Conservation (phyloP, 2,329 filamentous ascomycete species). For the Exophiala dermatitidis region DNA sequence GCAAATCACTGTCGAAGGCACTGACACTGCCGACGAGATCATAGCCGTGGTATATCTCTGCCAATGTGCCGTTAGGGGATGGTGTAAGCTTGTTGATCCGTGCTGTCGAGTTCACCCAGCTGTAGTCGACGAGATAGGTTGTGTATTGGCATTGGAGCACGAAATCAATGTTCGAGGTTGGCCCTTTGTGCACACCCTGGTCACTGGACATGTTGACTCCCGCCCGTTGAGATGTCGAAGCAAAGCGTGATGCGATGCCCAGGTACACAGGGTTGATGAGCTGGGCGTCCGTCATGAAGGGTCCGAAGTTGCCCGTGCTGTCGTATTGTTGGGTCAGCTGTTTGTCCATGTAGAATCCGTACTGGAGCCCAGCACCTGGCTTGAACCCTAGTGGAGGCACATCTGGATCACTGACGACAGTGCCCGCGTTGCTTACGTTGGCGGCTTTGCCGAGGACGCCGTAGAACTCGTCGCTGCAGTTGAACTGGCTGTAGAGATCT, state of each 20-base stretch:
- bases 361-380: slow-evolving; percentile 18
- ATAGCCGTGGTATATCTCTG: slow-evolving; percentile 26
- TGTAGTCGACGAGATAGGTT: slow-evolving; percentile 23
- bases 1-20: slow-evolving; percentile 20
- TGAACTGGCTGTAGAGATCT: slow-evolving; percentile 19
- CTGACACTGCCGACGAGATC: slow-evolving; percentile 7
- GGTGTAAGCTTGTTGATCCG: slow-evolving; percentile 10
- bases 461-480: slow-evolving; percentile 24
- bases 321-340: slow-evolving; percentile 20
- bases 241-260: slow-evolving; percentile 18
- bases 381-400: slow-evolving; percentile 22
- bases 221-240: slow-evolving; percentile 8
- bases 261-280: slow-evolving; percentile 24
- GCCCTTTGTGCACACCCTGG: slow-evolving; percentile 11
- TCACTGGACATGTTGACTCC: slow-evolving; percentile 16
- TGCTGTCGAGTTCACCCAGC: slow-evolving; percentile 20
- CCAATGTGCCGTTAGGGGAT: slow-evolving; percentile 22
- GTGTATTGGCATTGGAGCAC: slow-evolving; percentile 21
- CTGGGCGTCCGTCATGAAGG: slow-evolving; percentile 16
- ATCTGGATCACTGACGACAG: slow-evolving; percentile 7
- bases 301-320: slow-evolving; percentile 9
- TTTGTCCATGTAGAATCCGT: slow-evolving; percentile 21
- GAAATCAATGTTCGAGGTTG: slow-evolving; percentile 15
- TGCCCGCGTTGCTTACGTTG: slow-evolving; percentile 10
- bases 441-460: slow-evolving; percentile 21